These are phyloP conservation scores for Leishmania arabica DNA, from an alignment of 208 protist species.

Conservation along the genomic window DNA sequence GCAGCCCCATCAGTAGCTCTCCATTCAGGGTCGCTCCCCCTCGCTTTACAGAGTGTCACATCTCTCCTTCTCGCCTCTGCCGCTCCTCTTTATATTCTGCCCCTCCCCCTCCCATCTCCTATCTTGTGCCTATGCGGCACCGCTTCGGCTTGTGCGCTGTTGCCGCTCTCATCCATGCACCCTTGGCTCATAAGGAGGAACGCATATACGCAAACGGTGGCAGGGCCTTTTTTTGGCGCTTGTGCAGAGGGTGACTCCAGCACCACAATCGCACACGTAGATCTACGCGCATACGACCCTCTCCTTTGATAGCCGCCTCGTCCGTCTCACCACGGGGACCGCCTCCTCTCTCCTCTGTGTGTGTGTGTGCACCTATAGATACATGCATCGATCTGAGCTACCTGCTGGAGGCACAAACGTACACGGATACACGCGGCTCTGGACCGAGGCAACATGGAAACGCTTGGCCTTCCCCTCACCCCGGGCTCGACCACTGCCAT, in stretches of 20 bases:
- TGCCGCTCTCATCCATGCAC: background rate
- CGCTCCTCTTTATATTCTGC: background rate
- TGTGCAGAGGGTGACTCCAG: background rate
- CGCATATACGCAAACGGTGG: background rate
- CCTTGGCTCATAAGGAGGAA: background rate
- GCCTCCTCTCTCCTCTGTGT: background rate
- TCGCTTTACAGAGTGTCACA: background rate
- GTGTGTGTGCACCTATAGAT: slow-evolving; percentile 13
- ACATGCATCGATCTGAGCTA: slow-evolving; percentile 2
- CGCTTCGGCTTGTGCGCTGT: background rate
- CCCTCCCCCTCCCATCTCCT: background rate
- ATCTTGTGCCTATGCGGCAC: background rate
- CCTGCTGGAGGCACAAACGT: background rate
- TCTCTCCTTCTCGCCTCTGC: background rate
- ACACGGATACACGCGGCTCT: background rate
- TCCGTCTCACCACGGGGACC: background rate
- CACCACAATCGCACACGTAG: background rate
- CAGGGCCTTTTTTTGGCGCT: background rate
- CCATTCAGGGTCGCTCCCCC: background rate
- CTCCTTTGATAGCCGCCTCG: background rate
- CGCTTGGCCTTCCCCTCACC: slow-evolving; percentile 21
- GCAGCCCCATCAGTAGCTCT: background rate
- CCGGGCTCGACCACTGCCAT: slow-evolving; percentile 35
- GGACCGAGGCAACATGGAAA: slow-evolving; percentile 2
- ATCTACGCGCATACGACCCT: background rate